phyloP scores from a whole-genome alignment of 345 rosid genomes.

The Eucalyptus pauciflora region DNA sequence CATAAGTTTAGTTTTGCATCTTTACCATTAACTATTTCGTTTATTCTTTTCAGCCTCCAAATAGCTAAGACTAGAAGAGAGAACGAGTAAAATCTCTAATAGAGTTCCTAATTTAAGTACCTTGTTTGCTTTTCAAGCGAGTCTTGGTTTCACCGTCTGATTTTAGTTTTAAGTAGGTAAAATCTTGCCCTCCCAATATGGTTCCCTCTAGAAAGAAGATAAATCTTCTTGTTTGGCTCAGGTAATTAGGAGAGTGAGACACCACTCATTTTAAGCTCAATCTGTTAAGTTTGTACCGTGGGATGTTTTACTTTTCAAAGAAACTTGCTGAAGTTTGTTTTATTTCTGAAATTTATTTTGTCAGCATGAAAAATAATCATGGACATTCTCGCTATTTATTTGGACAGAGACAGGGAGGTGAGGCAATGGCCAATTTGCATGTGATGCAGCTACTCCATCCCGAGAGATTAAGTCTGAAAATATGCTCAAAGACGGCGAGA shows the following conservation, averaged over 20 bases:
- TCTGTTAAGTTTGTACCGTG: background rate
- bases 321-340: background rate
- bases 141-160: background rate
- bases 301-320: background rate
- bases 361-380: background rate
- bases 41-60: background rate
- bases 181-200: background rate
- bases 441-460: background rate
- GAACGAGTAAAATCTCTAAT: background rate
- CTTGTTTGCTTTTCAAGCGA: background rate
- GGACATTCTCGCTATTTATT: background rate
- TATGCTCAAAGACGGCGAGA: background rate
- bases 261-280: background rate
- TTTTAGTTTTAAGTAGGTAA: background rate
- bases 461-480: background rate
- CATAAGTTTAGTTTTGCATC: background rate
- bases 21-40: background rate
- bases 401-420: background rate
- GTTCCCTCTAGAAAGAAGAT: background rate
- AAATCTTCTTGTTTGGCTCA: background rate
- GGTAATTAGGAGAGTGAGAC: background rate
- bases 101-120: background rate
- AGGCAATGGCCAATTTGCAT: background rate
- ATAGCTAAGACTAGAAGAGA: background rate
- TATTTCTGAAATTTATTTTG: background rate